Percentiles rank a stretch among this genome's conserved stretches.
Evolutionary conservation across 2,329 filamentous ascomycete genomes (phyloP).

Genomic region (Epichloe scottii): DNA sequence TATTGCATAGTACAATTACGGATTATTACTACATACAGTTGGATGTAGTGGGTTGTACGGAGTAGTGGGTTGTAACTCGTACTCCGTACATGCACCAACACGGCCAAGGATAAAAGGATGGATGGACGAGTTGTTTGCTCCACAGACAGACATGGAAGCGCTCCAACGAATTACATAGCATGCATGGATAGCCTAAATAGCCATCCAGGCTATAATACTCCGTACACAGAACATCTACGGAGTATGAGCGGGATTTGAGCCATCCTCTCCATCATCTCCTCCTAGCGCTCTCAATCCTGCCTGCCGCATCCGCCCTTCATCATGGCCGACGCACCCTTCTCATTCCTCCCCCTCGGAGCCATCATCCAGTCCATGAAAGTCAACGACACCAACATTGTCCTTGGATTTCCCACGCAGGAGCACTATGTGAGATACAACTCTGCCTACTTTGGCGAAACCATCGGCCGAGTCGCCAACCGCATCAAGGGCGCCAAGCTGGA

Average conservation of each 20-base stretch:
- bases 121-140: neutral
- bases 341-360: slow-evolving; percentile 63
- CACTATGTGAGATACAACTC: slow-evolving; percentile 64
- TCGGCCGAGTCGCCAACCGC: slow-evolving; percentile 76
- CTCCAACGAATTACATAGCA: neutral
- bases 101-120: no score
- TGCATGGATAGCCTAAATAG: neutral
- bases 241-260: no score
- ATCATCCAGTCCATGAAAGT: slow-evolving; percentile 74
- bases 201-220: neutral
- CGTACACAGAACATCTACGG: no score
- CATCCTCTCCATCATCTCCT: neutral
- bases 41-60: no score
- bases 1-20: neutral
- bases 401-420: slow-evolving; percentile 65
- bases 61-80: no score
- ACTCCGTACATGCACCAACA: no score
- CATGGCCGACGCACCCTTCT: slow-evolving; percentile 39
- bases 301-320: neutral
- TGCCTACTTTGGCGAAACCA: slow-evolving; percentile 84
- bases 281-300: neutral
- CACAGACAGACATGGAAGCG: neutral
- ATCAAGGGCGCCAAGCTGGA: slow-evolving; percentile 60
- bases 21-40: no score
- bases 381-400: slow-evolving; percentile 73